Evolutionary conservation across 331 rosid genomes (phyloP).

Genomic region (Malus hybrid): DNA sequence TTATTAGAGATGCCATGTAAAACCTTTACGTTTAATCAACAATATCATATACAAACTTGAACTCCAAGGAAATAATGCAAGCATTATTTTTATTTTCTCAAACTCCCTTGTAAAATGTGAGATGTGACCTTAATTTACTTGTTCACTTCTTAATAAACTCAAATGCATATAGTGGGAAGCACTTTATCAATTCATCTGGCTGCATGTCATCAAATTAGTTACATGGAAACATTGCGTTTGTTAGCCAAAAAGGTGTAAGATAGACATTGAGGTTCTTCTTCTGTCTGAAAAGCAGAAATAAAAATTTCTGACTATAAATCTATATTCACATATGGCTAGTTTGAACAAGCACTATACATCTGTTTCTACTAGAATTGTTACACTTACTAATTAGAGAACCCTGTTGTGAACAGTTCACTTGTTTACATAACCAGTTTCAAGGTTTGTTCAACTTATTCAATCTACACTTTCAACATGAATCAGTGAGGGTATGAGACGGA

Average conservation of each 20-base stretch:
- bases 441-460: neutral
- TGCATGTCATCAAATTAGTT: neutral
- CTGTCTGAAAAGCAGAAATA: neutral
- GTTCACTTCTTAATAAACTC: neutral
- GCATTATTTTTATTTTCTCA: neutral
- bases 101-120: neutral
- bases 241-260: neutral
- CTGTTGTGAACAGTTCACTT: neutral
- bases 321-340: neutral
- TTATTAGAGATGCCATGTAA: constrained; percentile 49
- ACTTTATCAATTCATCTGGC: neutral
- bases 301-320: neutral
- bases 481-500: neutral
- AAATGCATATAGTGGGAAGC: neutral
- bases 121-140: neutral
- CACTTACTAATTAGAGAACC: neutral
- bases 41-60: no score
- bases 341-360: constrained; percentile 4
- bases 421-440: neutral
- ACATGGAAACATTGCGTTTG: neutral
- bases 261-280: neutral
- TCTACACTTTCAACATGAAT: neutral
- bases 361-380: neutral
- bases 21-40: neutral
- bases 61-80: neutral